Base-by-base conservation (phyloP, 495 filamentous ascomycete species). In the Aspergillus saccharolyticus region DNA sequence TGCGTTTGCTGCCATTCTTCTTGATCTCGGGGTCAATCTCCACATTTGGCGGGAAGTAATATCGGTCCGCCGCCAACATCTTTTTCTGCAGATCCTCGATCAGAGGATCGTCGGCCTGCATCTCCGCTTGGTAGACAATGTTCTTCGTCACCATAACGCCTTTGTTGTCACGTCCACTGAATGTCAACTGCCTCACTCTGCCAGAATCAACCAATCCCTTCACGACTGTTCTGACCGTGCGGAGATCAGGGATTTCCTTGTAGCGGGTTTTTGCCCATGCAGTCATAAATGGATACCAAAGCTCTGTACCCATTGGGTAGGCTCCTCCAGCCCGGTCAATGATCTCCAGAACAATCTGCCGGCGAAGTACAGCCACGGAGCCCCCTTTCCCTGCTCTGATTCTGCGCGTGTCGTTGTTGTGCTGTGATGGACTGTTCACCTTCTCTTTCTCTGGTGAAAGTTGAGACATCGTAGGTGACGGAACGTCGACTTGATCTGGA, bases 261-360 rank as follows among this genome's bases (percentile, higher is more conserved):
- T 67, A 63, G 10, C 71, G 75, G 20, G 59, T 70, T 56, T 85
- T 84, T 22, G 76, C 70, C 84, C 86, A 91, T 42, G 77, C 69
- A 2, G 76, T 78, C 12, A 78, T 69, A 59, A 91, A 84, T n/a
- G 89, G 85, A 62, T 84, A 81, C 70, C 84, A 88, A 4, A 97
- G 73, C 47, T 89, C 84, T 53, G 79, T 78, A n/a, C 85, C 82
- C 21, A 85, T 83, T 12, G 89, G 89, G 55, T 89, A 92, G 3
- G 89, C 84, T 3, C 89, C 89, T 39, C 78, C 74, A 59, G 87
- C 88, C 46, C 78, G 80, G 24, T 87, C 76, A 9, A 95, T 66
- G 25, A 96, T 74, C 45, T 89, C 82, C 59, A 86, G 73, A 44
- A 96, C 77, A 42, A 92, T 85, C 19, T 83, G 81, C 43, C 78